Evolutionary conservation across 495 filamentous ascomycete species (phyloP), one percentile per base, ranked within the genome.

Genomic region (Pyrenula aspistea): DNA sequence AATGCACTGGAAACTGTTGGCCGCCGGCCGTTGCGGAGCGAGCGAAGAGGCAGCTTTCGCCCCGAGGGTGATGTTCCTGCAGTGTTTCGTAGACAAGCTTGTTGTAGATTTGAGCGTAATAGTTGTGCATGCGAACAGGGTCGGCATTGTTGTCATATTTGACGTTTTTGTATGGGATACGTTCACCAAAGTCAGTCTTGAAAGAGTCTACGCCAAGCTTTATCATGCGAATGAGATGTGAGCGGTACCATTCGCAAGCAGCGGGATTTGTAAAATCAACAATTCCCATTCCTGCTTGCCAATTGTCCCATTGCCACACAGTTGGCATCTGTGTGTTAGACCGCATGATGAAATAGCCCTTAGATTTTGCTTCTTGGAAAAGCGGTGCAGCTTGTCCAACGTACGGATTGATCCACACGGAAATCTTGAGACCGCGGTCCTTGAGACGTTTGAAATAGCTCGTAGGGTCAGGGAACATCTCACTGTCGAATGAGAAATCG

Each of bases 141-240:
- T 85, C 79, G 56, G 75, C 71, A 55, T 68, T 67, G 63, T 82
- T 78, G 58, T 72, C 72, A 76, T 81, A 85, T 47, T 72, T 61
- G 11, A 88, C 77, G 59, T 83, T 78, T 22, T 73, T 69, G n/a
- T 75, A 73, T 0, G 85, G 84, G 53, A 87, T 85, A 25, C 84
- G 74, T 67, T 88, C 84, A 15, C 83, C 84, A 59, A 88, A 88
- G 66, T 89, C 85, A 15, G 85, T 87, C 63, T 87, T 88, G 75
- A 88, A 80, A 53, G 74, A 76, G 68, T 87, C 82, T 52, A 89
- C 76, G 10, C 85, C 85, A 57, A 78, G 74, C 51, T 83, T 77
- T 63, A 85, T 83, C 1, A 88, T 77, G 1, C 67, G 69, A 25
- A 81, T 70, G 10, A 88, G 67, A 59, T 84, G 82, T 2, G 58